Conservation (phyloP, 768 basidiomycete species). For the Strobilomyces confusus region DNA sequence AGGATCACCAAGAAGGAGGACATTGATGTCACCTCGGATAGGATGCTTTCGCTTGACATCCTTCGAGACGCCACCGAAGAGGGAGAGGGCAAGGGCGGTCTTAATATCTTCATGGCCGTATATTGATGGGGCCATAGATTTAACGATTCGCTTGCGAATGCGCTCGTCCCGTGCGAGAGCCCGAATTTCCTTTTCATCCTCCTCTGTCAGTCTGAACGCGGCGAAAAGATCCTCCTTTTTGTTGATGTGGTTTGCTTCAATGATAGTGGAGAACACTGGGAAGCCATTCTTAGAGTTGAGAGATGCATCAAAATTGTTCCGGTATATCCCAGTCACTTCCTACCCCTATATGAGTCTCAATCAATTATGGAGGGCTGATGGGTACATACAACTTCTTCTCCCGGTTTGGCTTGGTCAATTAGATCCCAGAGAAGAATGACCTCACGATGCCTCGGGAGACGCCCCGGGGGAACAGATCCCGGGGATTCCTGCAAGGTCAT, state of each 20-base stretch:
- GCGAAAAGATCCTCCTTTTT: conserved; percentile 99
- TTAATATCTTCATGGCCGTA: conserved; percentile 99
- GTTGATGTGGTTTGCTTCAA: conserved; percentile 98
- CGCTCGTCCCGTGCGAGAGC: conserved; percentile 85
- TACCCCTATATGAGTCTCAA: conserved; percentile 30
- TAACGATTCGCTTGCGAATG: conserved; percentile 95
- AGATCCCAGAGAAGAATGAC: conserved; percentile 97
- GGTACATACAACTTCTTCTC: conserved; percentile 87
- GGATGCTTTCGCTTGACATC: conserved; percentile 96
- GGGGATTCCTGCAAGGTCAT: conserved; percentile 99
- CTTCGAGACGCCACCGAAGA: conserved; percentile 92
- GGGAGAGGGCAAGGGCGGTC: conserved; percentile 90
- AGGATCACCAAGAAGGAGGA: conserved; percentile 93
- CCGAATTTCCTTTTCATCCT: conserved; percentile 92
- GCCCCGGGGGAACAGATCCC: conserved; percentile 95
- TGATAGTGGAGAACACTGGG: conserved; percentile 97
- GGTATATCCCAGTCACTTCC: conserved; percentile 98
- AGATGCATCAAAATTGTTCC: conserved; percentile 98
- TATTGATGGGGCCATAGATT: conserved; percentile 97
- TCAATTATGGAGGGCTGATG: background rate
- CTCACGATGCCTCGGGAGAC: conserved; percentile 93
- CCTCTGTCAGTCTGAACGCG: conserved; percentile 95
- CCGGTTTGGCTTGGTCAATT: conserved; percentile 96
- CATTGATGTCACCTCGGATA: conserved; percentile 97
- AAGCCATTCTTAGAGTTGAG: conserved; percentile 99